Conservation (phyloP, 2,329 filamentous ascomycete genomes). For the Nothomitra cinnamomea region DNA sequence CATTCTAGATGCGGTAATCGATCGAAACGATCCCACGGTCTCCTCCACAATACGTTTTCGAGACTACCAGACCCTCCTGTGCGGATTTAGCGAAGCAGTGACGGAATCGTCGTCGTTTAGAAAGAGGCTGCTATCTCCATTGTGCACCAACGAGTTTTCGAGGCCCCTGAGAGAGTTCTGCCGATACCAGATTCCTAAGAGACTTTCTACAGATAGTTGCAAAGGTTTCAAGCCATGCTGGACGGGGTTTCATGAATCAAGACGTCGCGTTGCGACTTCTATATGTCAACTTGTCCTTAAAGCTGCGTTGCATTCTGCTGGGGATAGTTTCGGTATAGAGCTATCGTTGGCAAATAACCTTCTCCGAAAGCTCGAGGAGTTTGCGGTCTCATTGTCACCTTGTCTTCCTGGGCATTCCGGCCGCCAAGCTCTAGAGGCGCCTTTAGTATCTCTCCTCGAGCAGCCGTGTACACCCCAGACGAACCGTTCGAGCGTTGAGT, state of each 20-base stretch:
- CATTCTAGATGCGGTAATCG: background rate
- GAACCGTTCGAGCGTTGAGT: slow-evolving; percentile 24
- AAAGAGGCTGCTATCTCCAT: background rate
- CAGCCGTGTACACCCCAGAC: slow-evolving; percentile 22
- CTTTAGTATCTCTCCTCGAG: slow-evolving; percentile 18
- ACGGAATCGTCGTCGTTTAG: background rate
- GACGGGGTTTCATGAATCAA: background rate
- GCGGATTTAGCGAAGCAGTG: background rate
- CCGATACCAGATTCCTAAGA: background rate
- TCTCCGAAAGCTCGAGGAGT: background rate
- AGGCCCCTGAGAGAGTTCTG: background rate
- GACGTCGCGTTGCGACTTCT: background rate
- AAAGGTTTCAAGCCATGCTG: background rate
- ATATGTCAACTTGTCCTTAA: slow-evolving; percentile 3
- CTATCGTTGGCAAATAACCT: background rate
- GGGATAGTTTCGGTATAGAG: background rate
- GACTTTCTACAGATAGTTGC: background rate
- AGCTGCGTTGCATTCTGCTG: background rate
- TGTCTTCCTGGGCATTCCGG: background rate
- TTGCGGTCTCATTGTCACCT: background rate
- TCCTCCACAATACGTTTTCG: background rate
- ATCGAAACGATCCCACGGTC: background rate
- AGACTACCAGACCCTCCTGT: background rate
- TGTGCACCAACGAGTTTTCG: slow-evolving; percentile 1
- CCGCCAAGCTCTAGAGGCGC: slow-evolving; percentile 9